Conservation (phyloP, 176 grass and related monocot genomes). For the Melocanna baccifera region DNA sequence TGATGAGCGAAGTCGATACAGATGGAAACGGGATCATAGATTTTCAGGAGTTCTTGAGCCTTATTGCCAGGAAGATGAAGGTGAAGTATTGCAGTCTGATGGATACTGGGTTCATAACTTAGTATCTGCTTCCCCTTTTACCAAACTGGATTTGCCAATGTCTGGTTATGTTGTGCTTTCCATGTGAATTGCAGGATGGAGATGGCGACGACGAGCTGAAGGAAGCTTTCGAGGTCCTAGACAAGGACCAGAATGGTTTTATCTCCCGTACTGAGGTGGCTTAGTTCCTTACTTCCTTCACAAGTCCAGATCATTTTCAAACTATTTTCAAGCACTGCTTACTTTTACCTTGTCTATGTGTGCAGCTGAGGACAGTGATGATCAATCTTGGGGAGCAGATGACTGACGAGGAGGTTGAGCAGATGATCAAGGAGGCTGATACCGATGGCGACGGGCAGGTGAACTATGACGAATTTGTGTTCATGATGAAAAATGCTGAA, state of each 20-base stretch:
- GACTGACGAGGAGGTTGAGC: slow-evolving; percentile 56
- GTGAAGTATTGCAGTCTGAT: slow-evolving; percentile 3
- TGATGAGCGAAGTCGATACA: slow-evolving; percentile 73
- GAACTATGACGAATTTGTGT: slow-evolving; percentile 66
- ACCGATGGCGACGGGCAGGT: slow-evolving; percentile 64
- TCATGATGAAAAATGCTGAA: slow-evolving; percentile 60
- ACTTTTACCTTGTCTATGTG: not conserved
- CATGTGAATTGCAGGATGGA: slow-evolving; percentile 33
- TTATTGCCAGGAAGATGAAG: slow-evolving; percentile 65
- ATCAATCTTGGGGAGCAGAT: slow-evolving; percentile 70
- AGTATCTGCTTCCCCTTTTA: not conserved
- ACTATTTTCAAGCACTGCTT: not conserved
- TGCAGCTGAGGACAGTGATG: slow-evolving; percentile 66
- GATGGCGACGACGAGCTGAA: slow-evolving; percentile 68
- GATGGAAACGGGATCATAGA: slow-evolving; percentile 84
- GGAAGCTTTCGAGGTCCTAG: slow-evolving; percentile 79
- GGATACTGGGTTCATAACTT: not conserved
- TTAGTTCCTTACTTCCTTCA: not conserved
- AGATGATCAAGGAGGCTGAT: slow-evolving; percentile 78
- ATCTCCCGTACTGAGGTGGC: slow-evolving; percentile 71
- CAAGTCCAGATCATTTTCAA: not conserved
- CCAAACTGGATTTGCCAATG: not conserved
- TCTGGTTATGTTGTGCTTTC: not conserved
- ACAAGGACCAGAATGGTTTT: slow-evolving; percentile 75
- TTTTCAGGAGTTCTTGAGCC: slow-evolving; percentile 63